Evolutionary conservation across 352 stramenopile species (phyloP).

Genomic region (Globisporangium canariense): DNA sequence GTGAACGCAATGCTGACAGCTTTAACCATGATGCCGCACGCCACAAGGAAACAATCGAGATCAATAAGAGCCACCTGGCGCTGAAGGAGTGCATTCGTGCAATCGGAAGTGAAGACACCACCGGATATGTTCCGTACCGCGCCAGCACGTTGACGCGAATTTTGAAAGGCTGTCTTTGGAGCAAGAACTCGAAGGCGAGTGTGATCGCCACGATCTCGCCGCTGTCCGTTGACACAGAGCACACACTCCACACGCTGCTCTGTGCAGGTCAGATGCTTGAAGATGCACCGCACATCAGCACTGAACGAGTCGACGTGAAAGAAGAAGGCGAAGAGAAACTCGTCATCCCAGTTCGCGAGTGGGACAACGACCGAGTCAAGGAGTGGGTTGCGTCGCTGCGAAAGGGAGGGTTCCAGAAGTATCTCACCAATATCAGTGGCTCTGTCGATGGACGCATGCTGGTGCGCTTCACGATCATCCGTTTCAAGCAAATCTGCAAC

Average conservation of each 20-base stretch:
- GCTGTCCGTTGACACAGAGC: slow-evolving; percentile 72
- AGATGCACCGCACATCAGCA: slow-evolving; percentile 47
- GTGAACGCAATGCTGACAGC: slow-evolving; percentile 76
- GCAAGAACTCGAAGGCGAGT: slow-evolving; percentile 51
- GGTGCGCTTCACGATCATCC: slow-evolving; percentile 51
- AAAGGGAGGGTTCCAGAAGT: slow-evolving; percentile 53
- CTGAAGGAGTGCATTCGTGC: slow-evolving; percentile 83
- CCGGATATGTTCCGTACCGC: slow-evolving; percentile 64
- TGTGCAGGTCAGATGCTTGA: slow-evolving; percentile 72
- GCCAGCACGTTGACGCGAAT: slow-evolving; percentile 71
- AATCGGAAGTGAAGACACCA: slow-evolving; percentile 51
- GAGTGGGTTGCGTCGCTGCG: slow-evolving; percentile 50
- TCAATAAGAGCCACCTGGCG: slow-evolving; percentile 82
- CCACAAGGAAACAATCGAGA: slow-evolving; percentile 72
- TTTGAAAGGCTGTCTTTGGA: slow-evolving; percentile 70
- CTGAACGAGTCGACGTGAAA: slow-evolving; percentile 58
- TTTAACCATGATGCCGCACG: slow-evolving; percentile 73
- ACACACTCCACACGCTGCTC: slow-evolving; percentile 75
- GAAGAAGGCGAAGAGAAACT: slow-evolving; percentile 33
- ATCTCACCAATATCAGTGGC: slow-evolving; percentile 36
- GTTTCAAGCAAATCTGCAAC: slow-evolving; percentile 66
- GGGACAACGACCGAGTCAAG: slow-evolving; percentile 49
- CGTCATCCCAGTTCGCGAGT: slow-evolving; percentile 49
- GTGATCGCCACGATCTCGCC: slow-evolving; percentile 80
- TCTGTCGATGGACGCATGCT: slow-evolving; percentile 57